Base-by-base conservation (phyloP, 257 asterid species). In the Petunia axillaris region DNA sequence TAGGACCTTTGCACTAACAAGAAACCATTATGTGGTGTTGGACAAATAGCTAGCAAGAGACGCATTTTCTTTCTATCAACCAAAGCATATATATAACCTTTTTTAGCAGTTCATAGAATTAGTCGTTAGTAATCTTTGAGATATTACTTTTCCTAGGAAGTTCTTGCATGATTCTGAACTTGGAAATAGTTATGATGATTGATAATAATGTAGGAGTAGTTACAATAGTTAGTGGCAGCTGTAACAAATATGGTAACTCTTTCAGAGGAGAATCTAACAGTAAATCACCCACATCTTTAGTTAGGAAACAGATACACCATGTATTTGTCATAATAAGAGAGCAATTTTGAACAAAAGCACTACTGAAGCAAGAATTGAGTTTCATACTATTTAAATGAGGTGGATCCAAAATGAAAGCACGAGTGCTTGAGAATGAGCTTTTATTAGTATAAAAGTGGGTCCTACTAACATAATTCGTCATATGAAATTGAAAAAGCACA, bases 51-150 rank as follows among this genome's bases (percentile, higher is more conserved):
- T 50, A 71, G 13, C 13, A 48, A 0, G 60, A 35, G 44, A n/a
- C 35, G 11, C 58, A 25, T 48, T 50, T 71, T 1, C 62, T 50
- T 50, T 35, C 13, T 35, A 71, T 71, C 13, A 71, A 35, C 77
- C 77, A 48, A 71, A 71, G 25, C 37, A 71, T 55, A 71, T 71
- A 71, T 71, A 25, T 71, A 50, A 71, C 60, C 44, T 35, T 71
- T 25, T 48, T 50, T 25, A 71, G 77, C 62, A 48, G 60, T 10
- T 48, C 35, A 71, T 35, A 48, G 50, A 43, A 71, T 52, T 71
- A 71, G 35, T 10, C 35, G 62, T 6, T 71, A 48, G 25, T 4
- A 50, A 71, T 50, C 62, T 50, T 71, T 48, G 62, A 50, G 35
- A 48, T 46, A 71, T 50, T 60, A 71, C 25, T 25, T 25, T 25